Conservation (phyloP, 352 stramenopile genomes). For the Pythium insidiosum region DNA sequence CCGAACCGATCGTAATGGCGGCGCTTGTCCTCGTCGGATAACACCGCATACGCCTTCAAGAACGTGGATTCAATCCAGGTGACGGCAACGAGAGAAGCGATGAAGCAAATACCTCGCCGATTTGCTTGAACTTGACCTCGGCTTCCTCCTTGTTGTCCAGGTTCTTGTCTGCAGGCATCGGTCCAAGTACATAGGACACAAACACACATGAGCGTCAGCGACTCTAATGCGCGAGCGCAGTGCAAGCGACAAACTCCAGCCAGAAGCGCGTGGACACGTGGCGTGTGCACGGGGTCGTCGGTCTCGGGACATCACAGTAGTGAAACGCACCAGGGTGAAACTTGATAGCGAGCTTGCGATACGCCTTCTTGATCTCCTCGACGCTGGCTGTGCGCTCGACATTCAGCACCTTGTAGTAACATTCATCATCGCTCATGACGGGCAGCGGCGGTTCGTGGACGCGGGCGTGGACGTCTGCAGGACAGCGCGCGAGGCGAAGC, state of each 20-base stretch:
- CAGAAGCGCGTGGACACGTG: no score
- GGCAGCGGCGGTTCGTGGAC: no score
- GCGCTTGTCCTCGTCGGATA: constrained; percentile 85
- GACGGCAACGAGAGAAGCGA: no score
- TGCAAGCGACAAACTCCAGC: no score
- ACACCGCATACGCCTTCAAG: constrained; percentile 83
- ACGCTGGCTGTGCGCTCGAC: constrained; percentile 63
- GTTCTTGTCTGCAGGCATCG: constrained; percentile 86
- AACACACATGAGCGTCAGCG: no score
- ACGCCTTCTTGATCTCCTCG: constrained; percentile 80
- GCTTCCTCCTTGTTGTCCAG: constrained; percentile 82
- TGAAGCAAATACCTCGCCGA: constrained; percentile 63
- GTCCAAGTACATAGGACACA: no score
- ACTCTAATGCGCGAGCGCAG: no score
- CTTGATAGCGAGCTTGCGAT: constrained; percentile 83
- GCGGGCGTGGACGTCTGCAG: no score
- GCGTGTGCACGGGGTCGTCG: no score
- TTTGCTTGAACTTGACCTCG: constrained; percentile 87
- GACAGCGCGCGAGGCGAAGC: no score
- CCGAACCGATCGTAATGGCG: constrained; percentile 90
- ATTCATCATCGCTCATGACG: constrained; percentile 21
- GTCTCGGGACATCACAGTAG: no score
- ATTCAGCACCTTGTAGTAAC: constrained; percentile 67
- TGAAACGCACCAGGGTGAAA: constrained; percentile 86
- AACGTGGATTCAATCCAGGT: no score